Conservation (phyloP, 495 filamentous ascomycete species). For the Daldinia grandis region DNA sequence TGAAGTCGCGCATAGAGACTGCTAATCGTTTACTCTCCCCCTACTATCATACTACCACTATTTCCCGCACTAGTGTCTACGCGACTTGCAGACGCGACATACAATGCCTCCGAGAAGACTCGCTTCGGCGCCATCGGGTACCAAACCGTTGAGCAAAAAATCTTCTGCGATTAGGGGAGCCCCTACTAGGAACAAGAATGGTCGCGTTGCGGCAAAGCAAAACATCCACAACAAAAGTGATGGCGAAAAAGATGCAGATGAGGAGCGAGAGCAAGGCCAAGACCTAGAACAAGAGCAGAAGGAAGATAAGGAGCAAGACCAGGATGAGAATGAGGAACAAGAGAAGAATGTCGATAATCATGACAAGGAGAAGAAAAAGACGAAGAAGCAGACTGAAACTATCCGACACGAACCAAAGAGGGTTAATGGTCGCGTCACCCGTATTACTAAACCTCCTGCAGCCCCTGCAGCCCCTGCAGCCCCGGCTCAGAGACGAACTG, state of each 20-base stretch:
- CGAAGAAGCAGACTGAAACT: not conserved
- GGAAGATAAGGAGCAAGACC: not conserved
- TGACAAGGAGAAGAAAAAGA: not conserved
- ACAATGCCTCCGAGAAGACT: conserved; percentile 31
- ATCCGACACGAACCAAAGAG: too few relatives aligned
- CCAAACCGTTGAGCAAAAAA: not conserved
- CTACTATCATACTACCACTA: not conserved
- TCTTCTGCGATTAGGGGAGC: too few relatives aligned
- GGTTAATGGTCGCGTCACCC: too few relatives aligned
- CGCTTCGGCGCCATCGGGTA: not conserved
- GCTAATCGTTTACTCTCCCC: not conserved
- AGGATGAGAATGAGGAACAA: not conserved
- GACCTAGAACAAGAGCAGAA: too few relatives aligned
- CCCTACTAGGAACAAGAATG: not conserved
- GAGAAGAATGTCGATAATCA: not conserved
- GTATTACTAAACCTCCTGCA: too few relatives aligned
- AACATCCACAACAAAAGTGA: not conserved
- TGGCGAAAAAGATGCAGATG: not conserved
- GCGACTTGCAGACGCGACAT: not conserved
- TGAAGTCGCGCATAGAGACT: not conserved
- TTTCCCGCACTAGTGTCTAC: not conserved
- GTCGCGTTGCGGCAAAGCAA: not conserved
- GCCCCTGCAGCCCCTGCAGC: too few relatives aligned
- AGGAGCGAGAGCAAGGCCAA: not conserved
- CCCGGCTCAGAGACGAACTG: too few relatives aligned